Conservation (phyloP, 805 yeast genomes). For the Kuraishia hungarica region DNA sequence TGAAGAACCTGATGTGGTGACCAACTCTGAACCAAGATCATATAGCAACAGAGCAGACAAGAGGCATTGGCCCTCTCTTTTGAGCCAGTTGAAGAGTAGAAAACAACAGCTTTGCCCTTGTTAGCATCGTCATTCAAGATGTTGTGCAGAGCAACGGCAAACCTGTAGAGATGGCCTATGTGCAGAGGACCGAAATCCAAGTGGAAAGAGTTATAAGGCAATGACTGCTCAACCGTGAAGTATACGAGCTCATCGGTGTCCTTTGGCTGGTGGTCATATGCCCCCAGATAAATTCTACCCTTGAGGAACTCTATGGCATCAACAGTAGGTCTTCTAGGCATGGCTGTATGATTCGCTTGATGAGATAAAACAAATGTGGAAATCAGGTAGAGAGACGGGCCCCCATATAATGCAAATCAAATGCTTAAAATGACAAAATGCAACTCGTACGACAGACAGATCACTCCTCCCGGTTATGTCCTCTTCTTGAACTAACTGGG, state of each 20-base stretch:
- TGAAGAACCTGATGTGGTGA: conserved; percentile 96
- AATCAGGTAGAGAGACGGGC: neutral
- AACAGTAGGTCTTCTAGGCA: conserved; percentile 17
- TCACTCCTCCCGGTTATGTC: neutral
- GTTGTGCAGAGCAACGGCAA: conserved; percentile 91
- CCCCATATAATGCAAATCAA: neutral
- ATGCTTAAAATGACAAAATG: neutral
- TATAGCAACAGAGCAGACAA: conserved; percentile 86
- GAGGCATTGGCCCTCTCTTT: conserved; percentile 90
- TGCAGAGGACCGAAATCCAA: conserved; percentile 95
- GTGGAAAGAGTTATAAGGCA: conserved; percentile 92
- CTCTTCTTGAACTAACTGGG: too few species aligned
- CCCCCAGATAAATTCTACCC: conserved; percentile 81
- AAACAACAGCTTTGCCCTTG: conserved; percentile 82
- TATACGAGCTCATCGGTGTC: conserved; percentile 71
- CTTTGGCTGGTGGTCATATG: conserved; percentile 70
- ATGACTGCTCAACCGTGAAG: conserved; percentile 87
- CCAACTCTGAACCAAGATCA: conserved; percentile 94
- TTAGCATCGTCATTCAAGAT: conserved; percentile 79
- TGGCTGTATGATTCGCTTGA: conserved; percentile 1
- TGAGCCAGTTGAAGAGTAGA: conserved; percentile 77
- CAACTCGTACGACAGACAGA: neutral
- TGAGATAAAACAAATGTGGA: neutral
- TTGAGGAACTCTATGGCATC: conserved; percentile 29
- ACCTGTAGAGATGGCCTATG: conserved; percentile 86